Conservation (phyloP, 2,329 filamentous ascomycete species). For the Claviceps arundinis region DNA sequence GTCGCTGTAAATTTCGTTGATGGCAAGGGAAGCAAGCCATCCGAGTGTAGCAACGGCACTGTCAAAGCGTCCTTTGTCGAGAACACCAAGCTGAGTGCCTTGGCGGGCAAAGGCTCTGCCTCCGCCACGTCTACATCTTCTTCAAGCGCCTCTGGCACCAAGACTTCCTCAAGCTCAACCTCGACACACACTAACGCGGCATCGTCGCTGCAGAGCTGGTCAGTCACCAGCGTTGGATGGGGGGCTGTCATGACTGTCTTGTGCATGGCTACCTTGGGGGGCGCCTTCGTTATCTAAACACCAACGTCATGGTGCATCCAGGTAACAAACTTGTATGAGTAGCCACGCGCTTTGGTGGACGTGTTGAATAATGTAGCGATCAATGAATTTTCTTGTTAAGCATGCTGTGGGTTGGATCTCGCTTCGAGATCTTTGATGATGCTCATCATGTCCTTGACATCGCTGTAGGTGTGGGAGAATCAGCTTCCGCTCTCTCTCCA, state of each 20-base stretch:
- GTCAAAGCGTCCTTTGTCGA: slow-evolving; percentile 18
- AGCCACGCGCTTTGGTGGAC: background rate
- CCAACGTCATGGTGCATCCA: background rate
- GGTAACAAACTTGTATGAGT: background rate
- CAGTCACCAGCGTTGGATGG: slow-evolving; percentile 8
- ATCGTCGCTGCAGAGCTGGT: slow-evolving; percentile 8
- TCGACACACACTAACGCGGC: slow-evolving; percentile 14
- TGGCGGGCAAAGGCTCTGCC: slow-evolving; percentile 14
- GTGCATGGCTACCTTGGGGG: slow-evolving; percentile 17
- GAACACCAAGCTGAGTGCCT: slow-evolving; percentile 21
- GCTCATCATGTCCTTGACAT: too few relatives aligned
- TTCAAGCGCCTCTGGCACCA: slow-evolving; percentile 6
- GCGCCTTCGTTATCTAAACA: slow-evolving; percentile 15
- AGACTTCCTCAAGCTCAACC: slow-evolving; percentile 9
- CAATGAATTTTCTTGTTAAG: background rate
- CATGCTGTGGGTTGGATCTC: background rate
- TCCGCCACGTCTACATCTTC: background rate
- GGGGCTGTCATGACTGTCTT: slow-evolving; percentile 13
- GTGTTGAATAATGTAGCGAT: background rate
- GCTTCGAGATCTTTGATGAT: too few relatives aligned
- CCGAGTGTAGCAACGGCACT: slow-evolving; percentile 23
- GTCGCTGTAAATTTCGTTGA: slow-evolving; percentile 41
- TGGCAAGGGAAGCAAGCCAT: slow-evolving; percentile 18
- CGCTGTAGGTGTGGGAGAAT: too few relatives aligned
- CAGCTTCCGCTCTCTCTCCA: too few relatives aligned